phyloP scores from a whole-genome alignment of 2,329 filamentous ascomycete species.

The Madurella fahalii region DNA sequence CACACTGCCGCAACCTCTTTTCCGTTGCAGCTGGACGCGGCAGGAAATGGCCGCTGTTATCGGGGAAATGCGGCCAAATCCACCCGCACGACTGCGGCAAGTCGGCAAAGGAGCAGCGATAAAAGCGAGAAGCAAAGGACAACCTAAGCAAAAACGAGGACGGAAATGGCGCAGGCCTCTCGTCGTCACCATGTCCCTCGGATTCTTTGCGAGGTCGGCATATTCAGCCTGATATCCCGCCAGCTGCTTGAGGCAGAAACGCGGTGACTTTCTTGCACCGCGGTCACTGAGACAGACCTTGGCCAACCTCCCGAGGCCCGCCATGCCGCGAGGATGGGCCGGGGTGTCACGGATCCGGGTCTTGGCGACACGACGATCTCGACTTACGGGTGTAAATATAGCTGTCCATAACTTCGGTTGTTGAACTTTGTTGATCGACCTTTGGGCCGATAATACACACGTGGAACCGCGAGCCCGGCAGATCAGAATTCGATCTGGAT shows the following conservation, averaged over 20 bases:
- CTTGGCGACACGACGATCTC: too few species aligned
- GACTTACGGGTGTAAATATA: too few species aligned
- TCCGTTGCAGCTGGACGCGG: conserved; percentile 12
- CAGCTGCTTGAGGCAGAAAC: neutral
- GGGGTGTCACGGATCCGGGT: too few species aligned
- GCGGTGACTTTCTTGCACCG: neutral
- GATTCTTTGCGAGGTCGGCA: neutral
- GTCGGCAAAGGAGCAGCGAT: conserved; percentile 5
- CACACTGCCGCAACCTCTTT: neutral
- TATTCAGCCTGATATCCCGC: neutral
- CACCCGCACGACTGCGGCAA: conserved; percentile 20
- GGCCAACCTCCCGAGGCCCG: too few species aligned
- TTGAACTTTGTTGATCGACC: too few species aligned
- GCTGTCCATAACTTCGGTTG: too few species aligned
- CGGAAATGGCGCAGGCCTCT: conserved; percentile 14
- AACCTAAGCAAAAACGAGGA: neutral
- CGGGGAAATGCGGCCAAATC: conserved; percentile 27
- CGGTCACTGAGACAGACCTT: too few species aligned
- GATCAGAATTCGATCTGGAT: too few species aligned
- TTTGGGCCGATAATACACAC: too few species aligned
- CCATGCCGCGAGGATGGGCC: too few species aligned
- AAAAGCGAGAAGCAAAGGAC: conserved; percentile 3
- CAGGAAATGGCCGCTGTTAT: conserved; percentile 11
- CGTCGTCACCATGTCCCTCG: neutral
- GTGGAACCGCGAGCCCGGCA: too few species aligned